Percentiles rank a stretch among this genome's conserved stretches.
Conservation (phyloP, 2,329 filamentous ascomycete genomes). For the Tolypocladium tundrense region DNA sequence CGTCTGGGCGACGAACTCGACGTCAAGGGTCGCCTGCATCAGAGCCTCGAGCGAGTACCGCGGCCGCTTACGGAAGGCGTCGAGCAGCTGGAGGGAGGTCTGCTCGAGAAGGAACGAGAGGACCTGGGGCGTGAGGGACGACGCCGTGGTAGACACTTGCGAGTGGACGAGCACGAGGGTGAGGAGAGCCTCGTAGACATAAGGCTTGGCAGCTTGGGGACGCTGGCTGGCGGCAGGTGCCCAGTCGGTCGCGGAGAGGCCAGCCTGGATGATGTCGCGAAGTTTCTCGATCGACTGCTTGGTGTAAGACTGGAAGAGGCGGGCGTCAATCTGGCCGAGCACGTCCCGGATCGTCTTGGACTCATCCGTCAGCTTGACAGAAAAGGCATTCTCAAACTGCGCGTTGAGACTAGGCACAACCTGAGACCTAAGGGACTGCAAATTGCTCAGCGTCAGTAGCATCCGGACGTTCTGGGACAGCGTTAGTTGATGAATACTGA, state of each 20-base stretch:
- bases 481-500: constrained; percentile 12
- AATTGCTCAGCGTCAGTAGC: constrained; percentile 86
- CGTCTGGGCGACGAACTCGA: constrained; percentile 94
- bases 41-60: constrained; percentile 69
- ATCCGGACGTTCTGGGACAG: constrained; percentile 69
- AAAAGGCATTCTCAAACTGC: constrained; percentile 89
- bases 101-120: constrained; percentile 81
- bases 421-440: constrained; percentile 70
- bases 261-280: constrained; percentile 58
- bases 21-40: constrained; percentile 95
- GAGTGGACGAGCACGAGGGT: constrained; percentile 84
- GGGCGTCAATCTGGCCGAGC: constrained; percentile 78
- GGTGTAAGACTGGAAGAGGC: constrained; percentile 88
- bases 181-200: constrained; percentile 81
- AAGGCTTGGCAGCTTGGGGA: constrained; percentile 71
- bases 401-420: constrained; percentile 81
- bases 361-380: constrained; percentile 88
- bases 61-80: constrained; percentile 59
- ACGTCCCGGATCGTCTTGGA: constrained; percentile 86
- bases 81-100: constrained; percentile 67
- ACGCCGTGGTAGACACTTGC: constrained; percentile 71
- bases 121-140: constrained; percentile 67
- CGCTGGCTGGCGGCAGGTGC: constrained; percentile 43
- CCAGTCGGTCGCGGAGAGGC: constrained; percentile 65
- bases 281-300: constrained; percentile 62